Evolutionary conservation across 1,284 basidiomycete species (phyloP), one percentile per base, ranked within the genome.

Genomic region (Takashimella tepidaria): DNA sequence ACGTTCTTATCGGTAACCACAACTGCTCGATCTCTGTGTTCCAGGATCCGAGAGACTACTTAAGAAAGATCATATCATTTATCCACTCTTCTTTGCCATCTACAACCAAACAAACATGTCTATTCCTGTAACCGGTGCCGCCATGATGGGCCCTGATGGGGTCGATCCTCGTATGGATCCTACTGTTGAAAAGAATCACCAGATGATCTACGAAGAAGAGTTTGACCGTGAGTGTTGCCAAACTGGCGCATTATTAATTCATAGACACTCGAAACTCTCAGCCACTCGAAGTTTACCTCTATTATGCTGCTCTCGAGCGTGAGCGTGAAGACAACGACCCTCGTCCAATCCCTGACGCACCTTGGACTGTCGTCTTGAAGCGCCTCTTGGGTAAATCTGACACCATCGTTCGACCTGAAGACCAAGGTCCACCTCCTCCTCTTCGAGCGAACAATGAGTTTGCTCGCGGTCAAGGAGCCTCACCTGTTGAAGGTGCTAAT

Each of bases 311-410:
- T n/a, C 23, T 50, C 1, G 56, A 60, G 40, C 59, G 59, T 5
- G 41, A 23, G 10, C 51, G 54, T n/a, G 59, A 60, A 26, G 50
- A 27, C 5, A 27, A 41, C 21, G 59, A 60, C 47, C 23, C 41
- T 8, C 59, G 59, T n/a, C 55, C 59, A 0, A 41, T 60, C 24
- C 59, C 59, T 26, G 56, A 60, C 41, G 42, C 53, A 8, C 59
- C 59, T 3, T 54, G 53, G 47, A 54, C 42, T 3, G 51, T 55
- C 8, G 5, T 47, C 4, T 43, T 40, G 11, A 60, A 60, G 49
- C 27, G 24, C 12, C 3, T 57, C 20, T 49, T 51, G 0, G 53
- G 59, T 6, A 37, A 41, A 22, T 41, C n/a, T 12, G 31, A n/a
- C n/a, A n/a, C 16, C 20, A 54, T 57, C 21, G 41, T 50, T 2